Evolutionary conservation across 2,329 filamentous ascomycete species (phyloP).

Genomic region (Neofusicoccum laricinum): DNA sequence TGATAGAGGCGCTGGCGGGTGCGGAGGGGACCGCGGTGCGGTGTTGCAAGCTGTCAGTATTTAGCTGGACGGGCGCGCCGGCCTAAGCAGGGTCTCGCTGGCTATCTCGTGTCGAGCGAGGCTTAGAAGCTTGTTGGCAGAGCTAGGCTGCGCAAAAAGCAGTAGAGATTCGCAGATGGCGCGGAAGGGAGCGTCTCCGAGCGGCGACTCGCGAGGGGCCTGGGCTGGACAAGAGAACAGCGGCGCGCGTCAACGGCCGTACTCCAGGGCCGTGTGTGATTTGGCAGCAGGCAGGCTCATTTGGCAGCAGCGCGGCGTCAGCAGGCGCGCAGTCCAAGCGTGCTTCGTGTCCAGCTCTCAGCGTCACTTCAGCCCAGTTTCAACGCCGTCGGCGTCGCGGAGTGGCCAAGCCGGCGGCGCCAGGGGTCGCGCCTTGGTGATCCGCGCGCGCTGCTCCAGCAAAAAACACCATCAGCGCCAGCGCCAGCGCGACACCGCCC

Average conservation of each 20-base stretch:
- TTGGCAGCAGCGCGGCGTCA: too few species aligned
- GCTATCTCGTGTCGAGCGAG: neutral
- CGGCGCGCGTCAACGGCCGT: neutral
- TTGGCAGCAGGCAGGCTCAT: neutral
- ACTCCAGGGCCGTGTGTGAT: neutral
- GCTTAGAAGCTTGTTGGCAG: neutral
- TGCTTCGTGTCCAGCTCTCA: neutral
- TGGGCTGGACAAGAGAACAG: neutral
- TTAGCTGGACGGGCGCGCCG: neutral
- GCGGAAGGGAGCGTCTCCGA: slow-evolving; percentile 8
- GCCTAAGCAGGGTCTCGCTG: neutral
- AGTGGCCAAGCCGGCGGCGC: slow-evolving; percentile 3
- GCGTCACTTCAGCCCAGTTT: slow-evolving; percentile 4
- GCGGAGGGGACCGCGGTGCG: neutral
- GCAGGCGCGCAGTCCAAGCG: neutral
- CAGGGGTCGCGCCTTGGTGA: neutral
- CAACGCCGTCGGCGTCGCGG: neutral
- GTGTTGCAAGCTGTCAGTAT: neutral
- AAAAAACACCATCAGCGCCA: neutral
- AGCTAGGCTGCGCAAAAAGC: neutral
- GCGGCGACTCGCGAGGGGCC: neutral
- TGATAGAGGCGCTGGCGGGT: neutral
- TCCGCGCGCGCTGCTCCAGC: neutral
- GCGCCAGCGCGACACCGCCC: neutral
- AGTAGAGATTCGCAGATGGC: slow-evolving; percentile 11